Percentiles rank a stretch among this genome's conserved stretches.
These are phyloP conservation scores for Cytospora mali DNA, from an alignment of 2,329 filamentous ascomycete genomes.

Conservation along the genomic window DNA sequence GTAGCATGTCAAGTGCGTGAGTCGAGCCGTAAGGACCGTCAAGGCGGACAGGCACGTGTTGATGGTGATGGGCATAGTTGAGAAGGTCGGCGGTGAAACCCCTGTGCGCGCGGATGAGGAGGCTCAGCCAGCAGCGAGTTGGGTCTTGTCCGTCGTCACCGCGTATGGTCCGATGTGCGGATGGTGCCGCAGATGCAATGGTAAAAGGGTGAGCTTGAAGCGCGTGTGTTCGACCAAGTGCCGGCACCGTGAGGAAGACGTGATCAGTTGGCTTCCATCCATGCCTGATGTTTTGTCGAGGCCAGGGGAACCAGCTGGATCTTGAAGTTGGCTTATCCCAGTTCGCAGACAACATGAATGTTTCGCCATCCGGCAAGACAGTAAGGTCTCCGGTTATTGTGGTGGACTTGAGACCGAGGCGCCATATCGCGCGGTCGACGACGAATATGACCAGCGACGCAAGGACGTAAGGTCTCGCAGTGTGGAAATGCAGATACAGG, in stretches of 20 bases:
- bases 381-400: slow-evolving; percentile 51
- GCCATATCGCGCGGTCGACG: slow-evolving; percentile 59
- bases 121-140: slow-evolving; percentile 53
- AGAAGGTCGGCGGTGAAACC: slow-evolving; percentile 63
- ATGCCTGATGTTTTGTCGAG: slow-evolving; percentile 42
- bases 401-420: slow-evolving; percentile 54
- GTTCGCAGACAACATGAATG: slow-evolving; percentile 48
- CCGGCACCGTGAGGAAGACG: slow-evolving; percentile 63
- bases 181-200: slow-evolving; percentile 62
- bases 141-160: neutral
- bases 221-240: slow-evolving; percentile 52
- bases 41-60: slow-evolving; percentile 53
- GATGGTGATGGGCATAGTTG: slow-evolving; percentile 46
- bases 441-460: slow-evolving; percentile 58
- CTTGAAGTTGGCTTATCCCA: slow-evolving; percentile 38
- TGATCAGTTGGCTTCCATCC: slow-evolving; percentile 67
- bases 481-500: slow-evolving; percentile 61
- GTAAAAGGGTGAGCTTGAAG: slow-evolving; percentile 69
- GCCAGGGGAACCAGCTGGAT: slow-evolving; percentile 12
- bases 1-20: slow-evolving; percentile 56
- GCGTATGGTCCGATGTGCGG: neutral
- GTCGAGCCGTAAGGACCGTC: slow-evolving; percentile 67
- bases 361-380: slow-evolving; percentile 59
- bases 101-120: slow-evolving; percentile 61
- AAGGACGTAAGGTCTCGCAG: slow-evolving; percentile 54